Evolutionary conservation across 371 early-diverging fungal species (phyloP).

Genomic region (Mucor plumbeus): DNA sequence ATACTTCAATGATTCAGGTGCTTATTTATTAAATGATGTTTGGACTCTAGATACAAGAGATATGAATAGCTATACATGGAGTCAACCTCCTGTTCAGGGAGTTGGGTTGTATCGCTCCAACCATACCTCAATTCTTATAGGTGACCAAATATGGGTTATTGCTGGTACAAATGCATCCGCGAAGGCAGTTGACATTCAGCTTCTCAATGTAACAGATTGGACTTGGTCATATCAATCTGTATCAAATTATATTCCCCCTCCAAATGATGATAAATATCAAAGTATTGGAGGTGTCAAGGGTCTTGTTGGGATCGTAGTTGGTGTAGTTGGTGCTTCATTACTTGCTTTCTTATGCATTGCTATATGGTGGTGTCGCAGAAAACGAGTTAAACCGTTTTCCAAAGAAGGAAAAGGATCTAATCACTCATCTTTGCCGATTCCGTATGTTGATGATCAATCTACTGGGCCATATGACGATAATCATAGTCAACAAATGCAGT

Average conservation of each 20-base stretch:
- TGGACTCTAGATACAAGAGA: slow-evolving; percentile 26
- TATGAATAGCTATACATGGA: slow-evolving; percentile 22
- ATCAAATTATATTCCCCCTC: background rate
- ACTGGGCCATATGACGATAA: background rate
- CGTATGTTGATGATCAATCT: background rate
- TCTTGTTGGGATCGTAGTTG: slow-evolving; percentile 25
- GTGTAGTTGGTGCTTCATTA: slow-evolving; percentile 8
- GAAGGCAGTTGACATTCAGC: slow-evolving; percentile 36
- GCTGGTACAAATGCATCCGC: slow-evolving; percentile 30
- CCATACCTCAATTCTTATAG: slow-evolving; percentile 33
- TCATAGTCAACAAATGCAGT: background rate
- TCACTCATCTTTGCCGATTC: background rate
- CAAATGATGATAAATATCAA: background rate
- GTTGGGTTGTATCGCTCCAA: slow-evolving; percentile 30
- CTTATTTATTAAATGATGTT: slow-evolving; percentile 28
- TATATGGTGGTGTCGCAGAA: slow-evolving; percentile 15
- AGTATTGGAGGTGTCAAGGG: slow-evolving; percentile 28
- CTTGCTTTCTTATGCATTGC: background rate
- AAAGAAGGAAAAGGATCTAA: background rate
- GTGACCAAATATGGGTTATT: slow-evolving; percentile 31
- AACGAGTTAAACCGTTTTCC: background rate
- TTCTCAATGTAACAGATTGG: slow-evolving; percentile 31
- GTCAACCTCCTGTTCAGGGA: slow-evolving; percentile 11
- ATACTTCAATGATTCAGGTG: slow-evolving; percentile 24
- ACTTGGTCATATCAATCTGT: slow-evolving; percentile 19